Evolutionary conservation across 306 rosid genomes (phyloP).

Genomic region (Dicorynia guianensis): DNA sequence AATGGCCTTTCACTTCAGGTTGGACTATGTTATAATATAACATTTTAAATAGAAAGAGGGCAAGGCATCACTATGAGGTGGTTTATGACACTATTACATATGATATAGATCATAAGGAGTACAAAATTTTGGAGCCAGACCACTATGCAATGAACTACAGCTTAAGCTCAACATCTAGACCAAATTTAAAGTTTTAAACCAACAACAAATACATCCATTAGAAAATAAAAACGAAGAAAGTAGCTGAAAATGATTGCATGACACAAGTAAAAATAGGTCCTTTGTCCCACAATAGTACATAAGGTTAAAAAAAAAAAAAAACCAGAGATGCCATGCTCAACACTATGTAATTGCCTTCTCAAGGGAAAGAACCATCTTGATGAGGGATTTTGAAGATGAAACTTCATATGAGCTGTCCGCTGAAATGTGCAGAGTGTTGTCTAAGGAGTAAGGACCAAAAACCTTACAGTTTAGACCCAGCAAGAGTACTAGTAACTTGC

Average conservation of each 20-base stretch:
- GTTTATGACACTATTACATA: constrained; percentile 3
- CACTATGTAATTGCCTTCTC: constrained; percentile 1
- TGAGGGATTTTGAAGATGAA: neutral
- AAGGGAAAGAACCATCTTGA: neutral
- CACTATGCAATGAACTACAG: neutral
- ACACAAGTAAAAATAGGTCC: neutral
- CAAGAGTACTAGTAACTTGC: neutral
- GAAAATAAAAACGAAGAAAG: too few relatives aligned
- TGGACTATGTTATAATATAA: constrained; percentile 11
- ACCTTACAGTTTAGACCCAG: neutral
- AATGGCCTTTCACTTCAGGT: constrained; percentile 29
- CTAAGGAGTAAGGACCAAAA: constrained; percentile 8
- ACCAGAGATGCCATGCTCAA: neutral
- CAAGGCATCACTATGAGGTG: constrained; percentile 15
- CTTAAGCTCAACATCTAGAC: neutral
- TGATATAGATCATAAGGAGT: neutral
- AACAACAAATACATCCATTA: too few relatives aligned
- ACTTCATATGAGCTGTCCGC: neutral
- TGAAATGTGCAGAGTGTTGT: neutral
- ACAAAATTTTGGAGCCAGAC: constrained; percentile 15
- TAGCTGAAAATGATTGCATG: neutral
- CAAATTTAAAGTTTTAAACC: neutral
- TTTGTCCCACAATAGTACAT: neutral
- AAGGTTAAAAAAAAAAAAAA: neutral
- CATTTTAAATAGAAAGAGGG: constrained; percentile 21